Percentiles rank a stretch among this genome's conserved stretches.
Conservation (phyloP, 495 filamentous ascomycete species). For the Choiromyces venosus region DNA sequence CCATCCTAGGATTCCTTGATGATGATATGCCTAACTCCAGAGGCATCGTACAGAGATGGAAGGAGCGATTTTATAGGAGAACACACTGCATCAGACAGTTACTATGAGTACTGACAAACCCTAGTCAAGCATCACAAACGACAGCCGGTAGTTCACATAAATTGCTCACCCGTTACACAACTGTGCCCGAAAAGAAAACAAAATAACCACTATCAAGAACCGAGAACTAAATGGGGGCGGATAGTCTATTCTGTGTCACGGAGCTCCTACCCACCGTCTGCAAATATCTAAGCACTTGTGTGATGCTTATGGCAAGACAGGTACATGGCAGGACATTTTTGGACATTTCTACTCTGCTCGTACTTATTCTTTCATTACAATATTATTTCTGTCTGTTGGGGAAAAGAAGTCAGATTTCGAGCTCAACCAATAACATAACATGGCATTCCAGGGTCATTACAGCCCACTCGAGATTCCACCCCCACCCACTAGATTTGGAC, state of each 20-base stretch:
- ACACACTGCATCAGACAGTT: background rate
- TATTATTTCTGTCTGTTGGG: background rate
- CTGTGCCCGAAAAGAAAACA: background rate
- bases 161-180: background rate
- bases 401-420: background rate
- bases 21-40: background rate
- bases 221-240: background rate
- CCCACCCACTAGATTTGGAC: background rate
- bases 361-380: background rate
- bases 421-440: background rate
- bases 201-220: background rate
- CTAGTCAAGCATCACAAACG: background rate
- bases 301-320: background rate
- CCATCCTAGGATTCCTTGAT: background rate
- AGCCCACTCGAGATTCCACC: background rate
- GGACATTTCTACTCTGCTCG: background rate
- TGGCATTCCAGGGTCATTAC: background rate
- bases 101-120: too few relatives aligned
- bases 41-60: background rate
- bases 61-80: background rate
- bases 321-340: background rate
- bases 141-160: background rate
- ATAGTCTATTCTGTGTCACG: background rate
- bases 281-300: background rate
- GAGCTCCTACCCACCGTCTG: background rate